Evolutionary conservation across 2,329 filamentous ascomycete genomes (phyloP), one percentile per base, ranked within the genome.

Genomic region (Polychaeton citri): DNA sequence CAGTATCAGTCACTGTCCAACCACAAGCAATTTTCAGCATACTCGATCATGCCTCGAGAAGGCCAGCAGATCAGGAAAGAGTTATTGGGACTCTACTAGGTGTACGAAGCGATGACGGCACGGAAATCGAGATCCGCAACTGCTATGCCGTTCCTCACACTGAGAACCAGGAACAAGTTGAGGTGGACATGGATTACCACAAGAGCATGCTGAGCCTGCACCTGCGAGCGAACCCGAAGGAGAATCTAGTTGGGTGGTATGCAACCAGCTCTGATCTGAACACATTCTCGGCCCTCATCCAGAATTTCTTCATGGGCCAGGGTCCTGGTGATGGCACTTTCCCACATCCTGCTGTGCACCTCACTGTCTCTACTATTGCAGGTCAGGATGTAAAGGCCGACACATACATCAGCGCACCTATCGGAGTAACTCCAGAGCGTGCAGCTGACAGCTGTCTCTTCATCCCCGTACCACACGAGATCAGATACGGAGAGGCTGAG

Each of bases 141-240:
- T 88, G 85, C 68, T 98, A 98, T 61, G 90, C 90, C 49, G 93
- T 98, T 56, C 87, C 88, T 48, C 90, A 98, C 69, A 96, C 88
- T 50, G 90, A 98, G 68, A 94, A 88, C 50, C 82, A 87, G 60
- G 90, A 98, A 64, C 90, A 98, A 65, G 90, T 98, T 54, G 90
- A 98, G 65, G 90, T 98, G 46, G 90, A 98, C 60, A 93, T 98
- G 73, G 90, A 98, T 65, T 98, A 96, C 66, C 90, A 98, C 68
- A 96, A 96, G 75, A 87, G 88, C 63, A 98, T 98, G 90, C 79
- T 96, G 39, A 81, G 83, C 41, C 71, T 98, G 51, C 88, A 94
- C 60, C 77, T 96, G 50, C 88, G 88, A 66, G 88, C 87, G 39
- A 82, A 86, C 62, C 90, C 90, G 34, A 84, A 86, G 63, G 90